These are phyloP conservation scores for Periglandula ipomoeae DNA, from an alignment of 2,329 filamentous ascomycete species.

Conservation along the genomic window DNA sequence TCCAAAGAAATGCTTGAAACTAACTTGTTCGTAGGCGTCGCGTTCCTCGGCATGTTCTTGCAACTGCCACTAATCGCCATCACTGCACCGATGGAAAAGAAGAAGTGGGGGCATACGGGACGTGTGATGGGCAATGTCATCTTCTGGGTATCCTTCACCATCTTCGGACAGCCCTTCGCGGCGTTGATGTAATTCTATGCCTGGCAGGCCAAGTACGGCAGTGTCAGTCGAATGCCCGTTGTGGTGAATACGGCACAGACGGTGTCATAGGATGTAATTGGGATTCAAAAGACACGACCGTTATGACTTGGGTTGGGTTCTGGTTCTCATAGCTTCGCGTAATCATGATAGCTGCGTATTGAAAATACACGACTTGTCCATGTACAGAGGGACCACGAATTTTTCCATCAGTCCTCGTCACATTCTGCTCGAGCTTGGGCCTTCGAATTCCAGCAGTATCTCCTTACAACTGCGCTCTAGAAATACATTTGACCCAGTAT, in stretches of 20 bases:
- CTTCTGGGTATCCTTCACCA: conserved; percentile 94
- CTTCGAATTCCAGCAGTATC: no score
- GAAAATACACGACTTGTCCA: background rate
- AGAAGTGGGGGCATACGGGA: conserved; percentile 59
- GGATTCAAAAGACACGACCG: background rate
- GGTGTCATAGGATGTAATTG: background rate
- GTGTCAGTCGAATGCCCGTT: conserved; percentile 46
- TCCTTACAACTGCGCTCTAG: no score
- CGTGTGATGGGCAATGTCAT: conserved; percentile 83
- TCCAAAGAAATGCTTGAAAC: no score
- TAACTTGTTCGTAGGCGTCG: conserved; percentile 53
- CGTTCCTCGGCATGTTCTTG: conserved; percentile 87
- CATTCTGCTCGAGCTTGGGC: no score
- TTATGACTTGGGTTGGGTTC: background rate
- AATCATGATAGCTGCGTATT: background rate
- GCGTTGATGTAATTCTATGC: conserved; percentile 94
- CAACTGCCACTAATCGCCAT: conserved; percentile 81
- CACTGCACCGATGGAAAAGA: conserved; percentile 71
- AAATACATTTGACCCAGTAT: no score
- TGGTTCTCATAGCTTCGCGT: background rate
- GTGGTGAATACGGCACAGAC: background rate
- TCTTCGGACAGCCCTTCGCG: conserved; percentile 89
- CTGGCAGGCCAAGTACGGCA: conserved; percentile 97
- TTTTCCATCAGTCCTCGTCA: no score
- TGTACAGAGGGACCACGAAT: no score